Evolutionary conservation across 2,329 filamentous ascomycete genomes (phyloP), one percentile per base, ranked within the genome.

Genomic region (Cadophora sp.): DNA sequence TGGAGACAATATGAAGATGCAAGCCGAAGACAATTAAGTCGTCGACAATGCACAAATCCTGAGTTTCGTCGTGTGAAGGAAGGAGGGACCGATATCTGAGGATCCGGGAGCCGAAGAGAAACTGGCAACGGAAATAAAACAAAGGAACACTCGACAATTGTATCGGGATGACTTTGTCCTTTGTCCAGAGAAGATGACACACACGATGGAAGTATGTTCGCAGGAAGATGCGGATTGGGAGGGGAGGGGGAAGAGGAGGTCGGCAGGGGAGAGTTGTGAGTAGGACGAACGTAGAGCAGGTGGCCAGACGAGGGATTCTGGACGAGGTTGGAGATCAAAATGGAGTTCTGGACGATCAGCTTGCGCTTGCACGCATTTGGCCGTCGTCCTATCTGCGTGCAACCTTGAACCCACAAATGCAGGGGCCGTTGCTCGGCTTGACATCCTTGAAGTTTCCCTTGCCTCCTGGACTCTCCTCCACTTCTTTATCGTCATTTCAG

Each of bases 11-110:
- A 48, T 63, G 65, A 60, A 48, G 50, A 71, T 72, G 71, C 72
- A 73, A 68, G 71, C 68, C 71, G 68, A 75, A 72, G 76, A 76
- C 75, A 76, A 65, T 74, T 24, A 76, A 77, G 75, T 56, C 75
- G 72, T 76, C 75, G 67, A 73, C 69, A 51, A 48, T 75, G 66
- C 72, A 71, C 68, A 64, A 71, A 68, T 71, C 72, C 37, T 51
- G n/a, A 56, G 40, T 48, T 48, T 48, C 24, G 24, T 31, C 43
- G 26, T 24, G 46, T 34, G n/a, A 24, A 43, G 40, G 58, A 37
- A 58, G 58, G 29, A 43, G 40, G 24, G 48, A 61, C 50, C 43
- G 65, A 58, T 31, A 64, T 46, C 29, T 34, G 29, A 34, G 26
- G 51, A 34, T 34, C 50, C 46, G 34, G 31, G 22, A 46, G 22